These are phyloP conservation scores for Teunomyces kruisii DNA, from an alignment of 805 yeast species.

Conservation along the genomic window DNA sequence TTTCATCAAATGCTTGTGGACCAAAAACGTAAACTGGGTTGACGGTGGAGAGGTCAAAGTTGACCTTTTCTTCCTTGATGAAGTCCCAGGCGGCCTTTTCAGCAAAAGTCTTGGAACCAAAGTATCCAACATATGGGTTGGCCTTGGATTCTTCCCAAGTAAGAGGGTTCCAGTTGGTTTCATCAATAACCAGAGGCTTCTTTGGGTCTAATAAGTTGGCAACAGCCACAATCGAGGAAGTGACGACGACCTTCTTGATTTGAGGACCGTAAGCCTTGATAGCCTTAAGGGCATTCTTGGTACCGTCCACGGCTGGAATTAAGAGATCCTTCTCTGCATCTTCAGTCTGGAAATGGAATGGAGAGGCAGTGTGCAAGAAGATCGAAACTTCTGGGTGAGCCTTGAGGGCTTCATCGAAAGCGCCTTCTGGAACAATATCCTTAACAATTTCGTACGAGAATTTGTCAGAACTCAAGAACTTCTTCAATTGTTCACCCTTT, in stretches of 20 bases:
- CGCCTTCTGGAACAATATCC: constrained; percentile 32
- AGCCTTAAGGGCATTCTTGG: constrained; percentile 46
- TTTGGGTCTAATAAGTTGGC: neutral
- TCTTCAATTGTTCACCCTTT: constrained; percentile 19
- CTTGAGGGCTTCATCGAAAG: constrained; percentile 49
- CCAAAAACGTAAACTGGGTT: constrained; percentile 18
- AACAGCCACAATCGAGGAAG: constrained; percentile 46
- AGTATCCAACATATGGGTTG: constrained; percentile 20
- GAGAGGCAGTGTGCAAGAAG: constrained; percentile 53
- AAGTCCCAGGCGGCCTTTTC: constrained; percentile 34
- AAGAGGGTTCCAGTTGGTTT: constrained; percentile 8
- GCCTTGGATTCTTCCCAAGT: constrained; percentile 17
- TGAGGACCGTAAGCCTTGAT: constrained; percentile 44
- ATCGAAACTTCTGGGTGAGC: constrained; percentile 39
- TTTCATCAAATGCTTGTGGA: constrained; percentile 16
- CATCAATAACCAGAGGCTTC: neutral
- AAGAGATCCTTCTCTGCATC: constrained; percentile 49
- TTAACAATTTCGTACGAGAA: constrained; percentile 32
- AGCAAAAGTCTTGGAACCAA: constrained; percentile 36
- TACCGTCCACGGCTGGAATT: constrained; percentile 57
- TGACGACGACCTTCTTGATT: constrained; percentile 51
- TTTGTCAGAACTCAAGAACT: constrained; percentile 11
- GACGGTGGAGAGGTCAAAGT: constrained; percentile 11
- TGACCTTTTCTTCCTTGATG: constrained; percentile 11
- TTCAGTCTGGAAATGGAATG: constrained; percentile 42